phyloP scores from a whole-genome alignment of 2,329 filamentous ascomycete species.

The Endocalyx cinctus region DNA sequence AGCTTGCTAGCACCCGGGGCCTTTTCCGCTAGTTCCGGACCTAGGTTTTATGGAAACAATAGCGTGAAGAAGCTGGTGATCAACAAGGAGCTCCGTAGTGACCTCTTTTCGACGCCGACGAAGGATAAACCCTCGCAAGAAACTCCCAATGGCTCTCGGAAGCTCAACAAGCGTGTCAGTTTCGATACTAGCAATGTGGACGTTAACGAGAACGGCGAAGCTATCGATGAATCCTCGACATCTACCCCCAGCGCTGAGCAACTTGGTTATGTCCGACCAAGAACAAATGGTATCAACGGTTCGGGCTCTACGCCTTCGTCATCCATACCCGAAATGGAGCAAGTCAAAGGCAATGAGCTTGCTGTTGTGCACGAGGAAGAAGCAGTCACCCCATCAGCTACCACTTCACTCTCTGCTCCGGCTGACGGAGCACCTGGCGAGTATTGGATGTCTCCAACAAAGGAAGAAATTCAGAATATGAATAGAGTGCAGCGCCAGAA shows the following conservation, averaged over 20 bases:
- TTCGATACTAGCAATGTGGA: slow-evolving; percentile 68
- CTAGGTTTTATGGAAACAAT: slow-evolving; percentile 61
- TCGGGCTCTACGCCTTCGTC: slow-evolving; percentile 33
- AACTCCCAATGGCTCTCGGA: slow-evolving; percentile 40
- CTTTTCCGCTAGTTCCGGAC: slow-evolving; percentile 65
- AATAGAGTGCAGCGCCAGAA: slow-evolving; percentile 72
- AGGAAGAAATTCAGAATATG: slow-evolving; percentile 74
- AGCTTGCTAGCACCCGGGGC: slow-evolving; percentile 83
- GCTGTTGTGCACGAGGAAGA: slow-evolving; percentile 74
- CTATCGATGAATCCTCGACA: slow-evolving; percentile 38
- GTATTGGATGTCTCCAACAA: slow-evolving; percentile 82
- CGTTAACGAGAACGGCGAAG: slow-evolving; percentile 36
- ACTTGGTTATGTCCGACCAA: slow-evolving; percentile 55
- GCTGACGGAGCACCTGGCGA: slow-evolving; percentile 57
- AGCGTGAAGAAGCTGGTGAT: slow-evolving; percentile 90
- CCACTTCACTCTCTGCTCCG: slow-evolving; percentile 18
- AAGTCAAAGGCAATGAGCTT: slow-evolving; percentile 70
- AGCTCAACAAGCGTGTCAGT: slow-evolving; percentile 81
- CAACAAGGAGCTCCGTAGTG: slow-evolving; percentile 77
- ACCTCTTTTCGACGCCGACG: slow-evolving; percentile 59
- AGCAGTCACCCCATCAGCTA: slow-evolving; percentile 29
- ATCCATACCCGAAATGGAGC: slow-evolving; percentile 61
- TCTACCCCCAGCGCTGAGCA: slow-evolving; percentile 54
- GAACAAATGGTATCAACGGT: slow-evolving; percentile 39
- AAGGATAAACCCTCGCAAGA: slow-evolving; percentile 45